Base-by-base conservation (phyloP, 139 green algal species). In the Auxenochlorella pyrenoidosa region DNA sequence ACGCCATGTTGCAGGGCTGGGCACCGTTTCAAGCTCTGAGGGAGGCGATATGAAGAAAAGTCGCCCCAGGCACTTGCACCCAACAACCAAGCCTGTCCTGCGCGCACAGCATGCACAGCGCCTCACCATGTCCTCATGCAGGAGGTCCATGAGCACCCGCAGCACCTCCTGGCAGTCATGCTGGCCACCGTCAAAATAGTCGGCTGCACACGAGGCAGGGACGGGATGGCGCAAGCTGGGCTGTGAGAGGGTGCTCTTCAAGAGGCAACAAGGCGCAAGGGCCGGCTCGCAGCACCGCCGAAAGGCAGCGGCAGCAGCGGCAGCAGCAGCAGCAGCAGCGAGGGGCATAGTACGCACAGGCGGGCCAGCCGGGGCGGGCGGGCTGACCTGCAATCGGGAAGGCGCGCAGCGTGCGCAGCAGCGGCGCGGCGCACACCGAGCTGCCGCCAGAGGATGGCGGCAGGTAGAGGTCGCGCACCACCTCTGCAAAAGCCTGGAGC, bases 101-200 rank as follows among this genome's bases (percentile, higher is more conserved):
- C 15, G 54, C 54, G 22, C 2, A 2, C 54, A 10, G 54, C 22
- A 26, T 24, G 54, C 54, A 28, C 13, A 13, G 8, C 8, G 40
- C 16, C 84, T 84, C 75, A 88, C 84, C 79, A 95, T 75, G 77
- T 93, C 93, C 43, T 95, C 87, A 44, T 95, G 92, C 65, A 95
- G 87, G 72, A 89, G 75, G 43, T 94, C 88, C 79, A 95, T 83
- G 16, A 95, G 40, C 70, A 90, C 51, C 4, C 87, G 85, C 79
- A 95, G 87, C 47, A 93, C 75, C 88, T 95, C 93, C 87, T 95
- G 90, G 43, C 83, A 90, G 86, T 95, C 93, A 59, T 95, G 93
- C 87, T 95, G 93, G 8, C 88, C 87, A 18, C 92, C 91, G 83
- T 94, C 84, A 47, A 89, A 88, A 34, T 93, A 93, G 38, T 95